Base-by-base conservation (phyloP, 345 rosid genomes). In the Brassica napus region DNA sequence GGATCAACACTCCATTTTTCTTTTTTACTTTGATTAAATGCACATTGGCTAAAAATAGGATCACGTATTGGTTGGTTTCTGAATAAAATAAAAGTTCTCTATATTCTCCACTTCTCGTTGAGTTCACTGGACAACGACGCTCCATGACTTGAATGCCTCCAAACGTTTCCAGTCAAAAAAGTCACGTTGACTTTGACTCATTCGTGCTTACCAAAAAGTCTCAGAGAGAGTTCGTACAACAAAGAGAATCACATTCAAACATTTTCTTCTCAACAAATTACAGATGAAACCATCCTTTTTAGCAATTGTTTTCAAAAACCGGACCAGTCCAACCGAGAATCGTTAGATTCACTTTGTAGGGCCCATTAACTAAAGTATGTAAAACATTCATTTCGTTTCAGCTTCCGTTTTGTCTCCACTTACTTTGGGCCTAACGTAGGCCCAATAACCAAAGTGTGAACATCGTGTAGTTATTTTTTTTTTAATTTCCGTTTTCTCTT, bases 231-330 rank as follows among this genome's bases (percentile, higher is more conserved):
- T 34, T 34, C 39, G 6, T 34, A 34, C 37, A 34, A 34, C 37
- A 32, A 5, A 0, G 1, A 34, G 2, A 34, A 34, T 34, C 39
- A 34, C 39, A 34, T 6, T 6, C 39, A 34, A 35, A 32, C 7
- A 4, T 32, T 32, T 32, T 32, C 7, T 32, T 32, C 35, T 32
- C 35, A 32, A 5, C 35, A 18, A 4, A 32, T 32, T 32, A 35
- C 9, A 35, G 39, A 35, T 35, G 39, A 35, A 35, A 35, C 39
- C 37, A 34, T 34, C 8, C 39, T 6, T 82, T 86, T 89, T 26
- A 26, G 28, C 28, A 26, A 32, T 32, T 32, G 35, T 32, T 32
- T 32, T 32, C 28, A 26, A 26, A 26, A 26, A 26, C 28, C 28
- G 34, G 34, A 7, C 7, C 39, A 35, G 39, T 39, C 47, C 47